Evolutionary conservation across 257 asterid genomes (phyloP), one percentile per base, ranked within the genome.

Genomic region (Ballota nigra): DNA sequence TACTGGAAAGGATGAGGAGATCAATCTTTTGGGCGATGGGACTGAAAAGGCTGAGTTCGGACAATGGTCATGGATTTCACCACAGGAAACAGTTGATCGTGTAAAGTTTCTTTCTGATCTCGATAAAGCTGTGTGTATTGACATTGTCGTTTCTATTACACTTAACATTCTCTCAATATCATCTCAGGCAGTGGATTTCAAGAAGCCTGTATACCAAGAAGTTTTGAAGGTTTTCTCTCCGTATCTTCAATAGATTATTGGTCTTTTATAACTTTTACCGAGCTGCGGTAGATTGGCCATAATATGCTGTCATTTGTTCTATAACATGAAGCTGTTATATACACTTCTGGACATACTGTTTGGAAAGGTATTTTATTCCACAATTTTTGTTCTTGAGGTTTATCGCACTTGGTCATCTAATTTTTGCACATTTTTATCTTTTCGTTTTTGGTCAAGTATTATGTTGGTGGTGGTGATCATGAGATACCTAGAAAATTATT

Each of bases 11-110:
- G 96, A 89, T 6, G 89, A 89, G 61, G 98, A 94, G 77, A 83
- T 94, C 84, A 89, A 94, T 83, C 97, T 94, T 63, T 78, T 86
- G 83, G 99, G 99, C 0, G 97, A 94, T 70, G 99, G 99, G 16
- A 88, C 92, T 3, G 97, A 91, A 84, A 94, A 91, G 81, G 75
- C 99, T 1, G 97, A 94, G 85, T 94, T 94, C 68, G 97, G 97
- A 77, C 89, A 88, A 58, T 94, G 99, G 99, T 82, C 90, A 9
- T 94, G 99, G 99, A 79, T 88, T 78, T 83, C 96, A 11, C 90
- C 97, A 0, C 90, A 91, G 78, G 85, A 91, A 84, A 68, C 89
- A 74, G 72, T 91, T 71, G 82, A 89, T 63, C 89, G 56, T 40
- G 98, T 89, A 26, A 82, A 87, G 83, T 63, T 63, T 36, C 66